Percentiles rank a stretch among this genome's conserved stretches.
These are phyloP conservation scores for Colletotrichum chrysophilum DNA, from an alignment of 2,329 filamentous ascomycete genomes.

Conservation along the genomic window DNA sequence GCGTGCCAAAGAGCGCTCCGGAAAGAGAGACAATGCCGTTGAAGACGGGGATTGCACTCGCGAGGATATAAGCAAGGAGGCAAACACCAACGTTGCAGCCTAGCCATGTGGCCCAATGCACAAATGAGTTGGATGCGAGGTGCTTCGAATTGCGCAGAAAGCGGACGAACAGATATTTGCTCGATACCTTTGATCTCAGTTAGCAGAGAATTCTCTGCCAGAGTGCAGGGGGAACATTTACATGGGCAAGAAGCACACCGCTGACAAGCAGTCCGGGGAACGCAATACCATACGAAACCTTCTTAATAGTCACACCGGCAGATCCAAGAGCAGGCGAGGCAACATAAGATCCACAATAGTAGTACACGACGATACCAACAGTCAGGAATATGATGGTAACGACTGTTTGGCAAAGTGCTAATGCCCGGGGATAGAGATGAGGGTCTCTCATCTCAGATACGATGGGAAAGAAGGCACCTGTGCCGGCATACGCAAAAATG, in stretches of 20 bases:
- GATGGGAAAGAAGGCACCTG: constrained; percentile 37
- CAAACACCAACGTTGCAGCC: constrained; percentile 24
- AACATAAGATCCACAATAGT: constrained; percentile 49
- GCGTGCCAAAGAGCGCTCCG: constrained; percentile 32
- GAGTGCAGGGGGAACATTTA: not conserved
- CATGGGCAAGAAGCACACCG: constrained; percentile 29
- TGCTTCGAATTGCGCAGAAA: constrained; percentile 33
- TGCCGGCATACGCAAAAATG: constrained; percentile 43
- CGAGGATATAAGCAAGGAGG: constrained; percentile 27
- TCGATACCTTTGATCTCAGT: not conserved
- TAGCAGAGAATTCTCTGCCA: not conserved
- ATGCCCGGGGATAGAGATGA: constrained; percentile 27
- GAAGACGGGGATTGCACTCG: constrained; percentile 28
- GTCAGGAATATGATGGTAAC: constrained; percentile 36
- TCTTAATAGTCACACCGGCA: constrained; percentile 45
- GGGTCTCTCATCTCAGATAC: constrained; percentile 38
- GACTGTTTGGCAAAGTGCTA: constrained; percentile 28
- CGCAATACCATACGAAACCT: constrained; percentile 44
- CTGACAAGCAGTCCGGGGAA: constrained; percentile 32
- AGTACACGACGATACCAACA: constrained; percentile 46
- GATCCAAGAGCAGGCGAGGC: constrained; percentile 52
- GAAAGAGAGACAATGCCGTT: constrained; percentile 30
- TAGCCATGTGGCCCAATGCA: constrained; percentile 35
- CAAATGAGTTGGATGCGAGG: constrained; percentile 28
- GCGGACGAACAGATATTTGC: constrained; percentile 35